Percentiles rank a stretch among this genome's conserved stretches.
Evolutionary conservation across 2,329 filamentous ascomycete species (phyloP).

Genomic region (Colletotrichum phormii): DNA sequence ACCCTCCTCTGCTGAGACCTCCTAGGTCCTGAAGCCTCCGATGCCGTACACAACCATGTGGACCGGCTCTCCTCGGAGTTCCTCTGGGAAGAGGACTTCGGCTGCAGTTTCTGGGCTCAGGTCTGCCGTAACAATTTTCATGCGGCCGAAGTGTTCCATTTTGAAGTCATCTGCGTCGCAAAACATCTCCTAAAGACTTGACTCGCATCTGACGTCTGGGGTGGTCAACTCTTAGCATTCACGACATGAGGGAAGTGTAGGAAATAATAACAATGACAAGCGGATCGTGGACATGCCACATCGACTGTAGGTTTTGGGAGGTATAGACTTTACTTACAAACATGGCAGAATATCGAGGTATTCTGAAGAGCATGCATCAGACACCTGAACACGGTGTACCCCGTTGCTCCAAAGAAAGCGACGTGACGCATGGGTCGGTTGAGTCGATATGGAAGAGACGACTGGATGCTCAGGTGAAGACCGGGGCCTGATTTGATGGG

Average conservation of each 20-base stretch:
- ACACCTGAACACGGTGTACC: constrained; percentile 7
- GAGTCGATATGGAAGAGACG: not conserved
- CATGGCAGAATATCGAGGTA: constrained; percentile 6
- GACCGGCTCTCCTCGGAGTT: not conserved
- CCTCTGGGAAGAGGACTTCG: constrained; percentile 1
- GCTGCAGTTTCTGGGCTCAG: not conserved
- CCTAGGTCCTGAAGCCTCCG: constrained; percentile 9
- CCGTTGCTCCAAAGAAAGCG: constrained; percentile 26
- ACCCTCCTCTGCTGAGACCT: not conserved
- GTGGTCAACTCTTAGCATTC: not conserved
- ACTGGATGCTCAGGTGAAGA: not conserved
- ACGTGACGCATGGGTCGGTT: constrained; percentile 2
- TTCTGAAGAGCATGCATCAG: constrained; percentile 6
- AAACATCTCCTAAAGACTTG: not conserved
- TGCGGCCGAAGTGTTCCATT: not conserved
- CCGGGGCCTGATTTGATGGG: not conserved
- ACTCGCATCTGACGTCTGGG: not conserved
- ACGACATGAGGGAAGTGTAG: not conserved
- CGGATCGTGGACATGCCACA: not conserved
- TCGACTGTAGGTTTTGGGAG: no score
- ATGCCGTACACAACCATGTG: constrained; percentile 14
- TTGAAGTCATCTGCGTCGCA: not conserved
- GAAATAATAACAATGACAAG: no score
- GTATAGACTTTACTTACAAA: not conserved
- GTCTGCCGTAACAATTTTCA: not conserved